Evolutionary conservation across 225 moss, liverwort and hornwort genomes (phyloP).

Genomic region (Polytrichum formosum): DNA sequence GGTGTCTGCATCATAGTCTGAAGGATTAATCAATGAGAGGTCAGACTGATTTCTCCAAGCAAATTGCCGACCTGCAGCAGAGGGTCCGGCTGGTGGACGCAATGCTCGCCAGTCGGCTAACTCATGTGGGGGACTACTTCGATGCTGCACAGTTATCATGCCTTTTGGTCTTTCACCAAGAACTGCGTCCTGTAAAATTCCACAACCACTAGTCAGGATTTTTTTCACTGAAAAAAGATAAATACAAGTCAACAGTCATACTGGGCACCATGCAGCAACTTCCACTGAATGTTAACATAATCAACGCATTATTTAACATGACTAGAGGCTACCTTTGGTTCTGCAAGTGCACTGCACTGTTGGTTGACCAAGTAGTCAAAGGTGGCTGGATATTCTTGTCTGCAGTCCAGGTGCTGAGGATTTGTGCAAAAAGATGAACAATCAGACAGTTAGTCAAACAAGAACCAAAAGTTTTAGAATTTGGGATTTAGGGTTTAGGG

Average conservation of each 20-base stretch:
- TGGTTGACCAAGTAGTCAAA: conserved; percentile 43
- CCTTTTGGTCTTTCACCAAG: conserved; percentile 46
- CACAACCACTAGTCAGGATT: background rate
- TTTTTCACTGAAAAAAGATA: background rate
- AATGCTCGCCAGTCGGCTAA: conserved; percentile 47
- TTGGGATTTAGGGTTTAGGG: too few relatives aligned
- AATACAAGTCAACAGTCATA: background rate
- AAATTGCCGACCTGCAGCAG: conserved; percentile 60
- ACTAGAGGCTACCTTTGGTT: conserved; percentile 40
- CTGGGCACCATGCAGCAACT: background rate
- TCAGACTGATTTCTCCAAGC: conserved; percentile 57
- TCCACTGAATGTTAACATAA: background rate
- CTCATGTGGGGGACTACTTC: conserved; percentile 26
- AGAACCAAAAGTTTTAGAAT: too few relatives aligned
- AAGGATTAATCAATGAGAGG: background rate
- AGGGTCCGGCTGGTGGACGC: conserved; percentile 60
- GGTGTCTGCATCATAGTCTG: too few relatives aligned
- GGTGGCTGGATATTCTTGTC: conserved; percentile 38
- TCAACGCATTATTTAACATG: background rate
- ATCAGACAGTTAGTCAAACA: too few relatives aligned
- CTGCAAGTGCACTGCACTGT: conserved; percentile 47
- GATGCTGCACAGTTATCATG: conserved; percentile 17
- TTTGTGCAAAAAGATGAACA: background rate
- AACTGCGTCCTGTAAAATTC: conserved; percentile 35
- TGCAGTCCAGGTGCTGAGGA: conserved; percentile 46